Conservation (phyloP, 2,329 filamentous ascomycete genomes). For the Ilyonectria robusta region DNA sequence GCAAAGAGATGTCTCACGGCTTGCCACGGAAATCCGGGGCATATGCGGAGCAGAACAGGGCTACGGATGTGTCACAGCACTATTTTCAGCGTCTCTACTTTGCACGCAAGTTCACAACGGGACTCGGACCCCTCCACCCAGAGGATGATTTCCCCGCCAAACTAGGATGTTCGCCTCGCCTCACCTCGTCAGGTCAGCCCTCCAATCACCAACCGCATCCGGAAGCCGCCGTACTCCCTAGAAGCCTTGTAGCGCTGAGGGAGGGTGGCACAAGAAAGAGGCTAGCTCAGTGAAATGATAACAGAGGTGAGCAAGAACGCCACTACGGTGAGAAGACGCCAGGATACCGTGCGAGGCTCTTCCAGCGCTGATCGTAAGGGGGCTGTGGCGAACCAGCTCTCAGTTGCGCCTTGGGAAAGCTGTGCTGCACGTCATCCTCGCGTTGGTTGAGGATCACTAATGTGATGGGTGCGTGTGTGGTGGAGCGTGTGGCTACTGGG, state of each 20-base stretch:
- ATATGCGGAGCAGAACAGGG: conserved; percentile 24
- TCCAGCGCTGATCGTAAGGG: conserved; percentile 6
- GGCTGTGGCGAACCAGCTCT: conserved; percentile 2
- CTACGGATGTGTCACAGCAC: conserved; percentile 2
- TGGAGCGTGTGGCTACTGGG: conserved; percentile 15
- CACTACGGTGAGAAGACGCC: conserved; percentile 15
- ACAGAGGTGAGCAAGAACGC: conserved; percentile 6
- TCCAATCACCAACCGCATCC: conserved; percentile 22
- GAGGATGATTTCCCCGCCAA: conserved; percentile 6
- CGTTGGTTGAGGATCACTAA: conserved; percentile 21
- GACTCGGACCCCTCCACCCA: conserved; percentile 19
- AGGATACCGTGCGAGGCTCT: background rate
- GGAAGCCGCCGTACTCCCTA: conserved; percentile 20
- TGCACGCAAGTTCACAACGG: conserved; percentile 2
- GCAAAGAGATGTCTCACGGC: conserved; percentile 22
- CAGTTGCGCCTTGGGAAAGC: conserved; percentile 16
- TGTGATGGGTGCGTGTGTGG: conserved; percentile 16
- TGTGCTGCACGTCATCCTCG: conserved; percentile 32
- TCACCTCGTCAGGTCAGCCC: conserved; percentile 2
- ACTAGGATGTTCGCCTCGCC: conserved; percentile 6
- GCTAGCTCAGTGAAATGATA: conserved; percentile 8
- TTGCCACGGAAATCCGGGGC: conserved; percentile 30
- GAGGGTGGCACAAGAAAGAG: conserved; percentile 7
- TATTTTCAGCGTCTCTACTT: background rate
- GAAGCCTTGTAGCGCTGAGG: conserved; percentile 14